Evolutionary conservation across 352 stramenopile species (phyloP).

Genomic region (Globisporangium sylvaticum): DNA sequence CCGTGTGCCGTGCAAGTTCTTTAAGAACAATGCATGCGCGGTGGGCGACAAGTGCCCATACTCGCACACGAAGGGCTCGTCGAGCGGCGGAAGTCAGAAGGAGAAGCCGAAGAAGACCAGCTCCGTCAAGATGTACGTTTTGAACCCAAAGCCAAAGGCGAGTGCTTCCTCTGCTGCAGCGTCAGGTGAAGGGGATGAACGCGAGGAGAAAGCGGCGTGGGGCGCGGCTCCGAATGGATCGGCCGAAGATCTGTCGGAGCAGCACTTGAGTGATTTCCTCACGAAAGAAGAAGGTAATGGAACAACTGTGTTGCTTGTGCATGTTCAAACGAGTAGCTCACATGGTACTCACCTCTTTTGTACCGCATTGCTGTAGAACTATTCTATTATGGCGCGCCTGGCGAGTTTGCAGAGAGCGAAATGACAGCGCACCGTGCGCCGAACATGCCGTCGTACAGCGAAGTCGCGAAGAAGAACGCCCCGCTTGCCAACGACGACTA

Average conservation of each 20-base stretch:
- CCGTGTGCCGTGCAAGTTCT: conserved; percentile 65
- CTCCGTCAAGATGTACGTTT: conserved; percentile 28
- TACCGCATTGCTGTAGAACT: conserved; percentile 29
- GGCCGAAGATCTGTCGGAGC: conserved; percentile 22
- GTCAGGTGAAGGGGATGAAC: conserved; percentile 20
- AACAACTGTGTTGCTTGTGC: background rate
- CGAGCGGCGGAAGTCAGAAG: conserved; percentile 9
- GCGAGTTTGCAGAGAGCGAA: conserved; percentile 47
- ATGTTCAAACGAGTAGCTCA: background rate
- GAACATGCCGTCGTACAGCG: conserved; percentile 48
- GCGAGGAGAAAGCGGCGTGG: conserved; percentile 31
- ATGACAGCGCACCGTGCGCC: conserved; percentile 14
- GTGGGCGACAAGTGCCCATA: conserved; percentile 65
- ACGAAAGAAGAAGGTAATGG: conserved; percentile 68
- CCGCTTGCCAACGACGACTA: conserved; percentile 17
- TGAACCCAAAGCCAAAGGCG: conserved; percentile 25
- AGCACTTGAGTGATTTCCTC: conserved; percentile 69
- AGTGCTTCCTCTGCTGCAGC: conserved; percentile 11
- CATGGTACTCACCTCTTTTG: background rate
- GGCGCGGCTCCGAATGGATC: background rate
- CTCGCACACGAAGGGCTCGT: conserved; percentile 38
- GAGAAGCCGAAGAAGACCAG: conserved; percentile 17
- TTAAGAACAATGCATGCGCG: conserved; percentile 59
- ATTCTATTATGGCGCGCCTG: conserved; percentile 77
- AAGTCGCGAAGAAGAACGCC: conserved; percentile 44